Base-by-base conservation (phyloP, 2,329 filamentous ascomycete species). In the Hypoxylon sp. region DNA sequence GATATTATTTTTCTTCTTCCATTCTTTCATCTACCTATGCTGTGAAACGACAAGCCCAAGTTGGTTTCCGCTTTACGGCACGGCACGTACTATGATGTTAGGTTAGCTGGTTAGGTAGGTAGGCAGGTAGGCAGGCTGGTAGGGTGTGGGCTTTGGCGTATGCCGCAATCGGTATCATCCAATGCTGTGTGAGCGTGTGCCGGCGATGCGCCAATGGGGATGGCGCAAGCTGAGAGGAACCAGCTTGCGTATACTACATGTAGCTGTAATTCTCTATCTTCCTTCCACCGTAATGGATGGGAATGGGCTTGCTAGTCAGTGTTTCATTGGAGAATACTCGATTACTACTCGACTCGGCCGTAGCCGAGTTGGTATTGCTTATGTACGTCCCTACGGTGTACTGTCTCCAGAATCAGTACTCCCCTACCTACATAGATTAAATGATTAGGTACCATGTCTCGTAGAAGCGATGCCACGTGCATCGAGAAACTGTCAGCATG, bases 11-110 rank as follows among this genome's bases (percentile, higher is more conserved):
- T 25, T 25, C 5, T 25, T 25, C 5, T 25, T 25, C 6, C 9
- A 6, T 6, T 25, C 9, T 25, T 25, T 6, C 5, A 6, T 25
- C 21, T 42, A 41, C 38, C 41, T 50, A 34, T 51, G 53, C 17
- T 36, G 56, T 59, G 46, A 25, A 43, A 59, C 45, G 11, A 50
- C n/a, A n/a, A 25, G 34, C 30, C 21, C 38, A 56, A 29, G 52
- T 34, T 11, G 46, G 31, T 30, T 54, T 27, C 49, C 45, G 49
- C 27, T 59, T 48, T 45, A 50, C 46, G 51, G 41, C 49, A 44
- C n/a, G n/a, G n/a, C n/a, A n/a, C n/a, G n/a, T n/a, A n/a, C n/a
- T n/a, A n/a, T n/a, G n/a, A n/a, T n/a, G n/a, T n/a, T n/a, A n/a
- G n/a, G n/a, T n/a, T n/a, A n/a, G n/a, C n/a, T n/a, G n/a, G n/a